Evolutionary conservation across 805 yeast genomes (phyloP), one percentile per base, ranked within the genome.

Genomic region (Saccharomycopsis guyanensis): DNA sequence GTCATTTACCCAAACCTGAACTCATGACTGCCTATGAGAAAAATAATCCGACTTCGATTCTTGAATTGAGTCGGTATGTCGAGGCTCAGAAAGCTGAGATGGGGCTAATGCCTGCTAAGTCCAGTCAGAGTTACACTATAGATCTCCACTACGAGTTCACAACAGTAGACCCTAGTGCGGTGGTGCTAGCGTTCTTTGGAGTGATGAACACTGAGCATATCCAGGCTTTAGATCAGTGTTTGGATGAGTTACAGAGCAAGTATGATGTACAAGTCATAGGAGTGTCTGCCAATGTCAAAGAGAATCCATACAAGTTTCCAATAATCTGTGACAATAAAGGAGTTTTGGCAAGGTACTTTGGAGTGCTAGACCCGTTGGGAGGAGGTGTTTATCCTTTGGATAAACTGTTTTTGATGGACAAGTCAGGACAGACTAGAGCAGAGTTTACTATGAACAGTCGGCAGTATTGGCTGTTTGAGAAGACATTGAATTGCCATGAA

Each of bases 311-410:
- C 32, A 36, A 42, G 1, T 60, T 58, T 41, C 66, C 67, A 1
- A 52, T 63, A 3, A 22, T 63, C 8, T 33, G 57, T 16, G 68
- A 63, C 47, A 3, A 47, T 8, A 38, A 47, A n/a, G 67, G 66
- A 2, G 19, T 31, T 7, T 43, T 63, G 29, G 55, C 63, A n/a
- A 53, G 50, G 36, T 22, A 32, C 1, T 49, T 64, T 39, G 44
- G 47, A 2, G 32, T 61, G 24, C 40, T 57, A 24, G 63, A 64
- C 47, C 69, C 69, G 2, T 46, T 64, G 6, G 69, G 69, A 20
- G 69, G 69, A 23, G 66, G 65, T 1, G 39, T 56, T 12, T 65
- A 57, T 50, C 66, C 68, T 0, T 39, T 62, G 19, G 58, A 60
- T 12, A 56, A 62, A 16, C 52, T 64, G 4, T 22, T 64, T 8